These are phyloP conservation scores for Chlamydomonas reinhardtii DNA, from an alignment of 163 green algal species.

Conservation along the genomic window DNA sequence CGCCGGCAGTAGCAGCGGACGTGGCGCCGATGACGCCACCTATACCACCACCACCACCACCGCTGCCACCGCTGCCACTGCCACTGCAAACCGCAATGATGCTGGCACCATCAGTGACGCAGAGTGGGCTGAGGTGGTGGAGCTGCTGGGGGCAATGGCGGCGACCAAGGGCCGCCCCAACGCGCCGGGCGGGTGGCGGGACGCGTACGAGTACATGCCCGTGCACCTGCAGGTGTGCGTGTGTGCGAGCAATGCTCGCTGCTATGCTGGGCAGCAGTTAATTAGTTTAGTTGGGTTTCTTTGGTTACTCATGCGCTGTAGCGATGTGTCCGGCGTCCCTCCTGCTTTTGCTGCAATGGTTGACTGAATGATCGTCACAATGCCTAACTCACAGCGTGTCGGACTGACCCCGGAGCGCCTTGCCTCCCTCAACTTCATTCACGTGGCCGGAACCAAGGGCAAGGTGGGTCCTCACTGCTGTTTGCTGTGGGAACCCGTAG, in stretches of 20 bases:
- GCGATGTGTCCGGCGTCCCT: too few species aligned
- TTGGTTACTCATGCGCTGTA: too few species aligned
- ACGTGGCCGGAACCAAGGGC: slow-evolving; percentile 92
- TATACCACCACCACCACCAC: too few species aligned
- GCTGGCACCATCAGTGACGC: not conserved
- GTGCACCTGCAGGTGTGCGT: slow-evolving; percentile 74
- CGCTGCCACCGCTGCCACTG: too few species aligned
- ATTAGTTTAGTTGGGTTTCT: too few species aligned
- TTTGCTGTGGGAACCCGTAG: too few species aligned
- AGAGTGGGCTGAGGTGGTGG: slow-evolving; percentile 66
- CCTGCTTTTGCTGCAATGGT: too few species aligned
- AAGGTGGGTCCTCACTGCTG: too few species aligned
- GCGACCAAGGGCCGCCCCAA: slow-evolving; percentile 69
- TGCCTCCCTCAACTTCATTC: slow-evolving; percentile 81
- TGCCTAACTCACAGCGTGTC: slow-evolving; percentile 70
- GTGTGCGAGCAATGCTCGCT: not conserved
- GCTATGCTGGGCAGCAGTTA: not conserved
- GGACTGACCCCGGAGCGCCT: slow-evolving; percentile 52
- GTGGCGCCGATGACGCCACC: not conserved
- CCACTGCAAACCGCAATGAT: too few species aligned
- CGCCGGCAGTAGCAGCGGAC: not conserved
- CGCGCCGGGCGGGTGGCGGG: slow-evolving; percentile 64
- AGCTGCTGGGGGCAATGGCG: slow-evolving; percentile 75
- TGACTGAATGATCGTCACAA: too few species aligned
- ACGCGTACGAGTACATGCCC: slow-evolving; percentile 83